These are phyloP conservation scores for Funneliformis caledonium DNA, from an alignment of 371 early-diverging fungal species.

Conservation along the genomic window DNA sequence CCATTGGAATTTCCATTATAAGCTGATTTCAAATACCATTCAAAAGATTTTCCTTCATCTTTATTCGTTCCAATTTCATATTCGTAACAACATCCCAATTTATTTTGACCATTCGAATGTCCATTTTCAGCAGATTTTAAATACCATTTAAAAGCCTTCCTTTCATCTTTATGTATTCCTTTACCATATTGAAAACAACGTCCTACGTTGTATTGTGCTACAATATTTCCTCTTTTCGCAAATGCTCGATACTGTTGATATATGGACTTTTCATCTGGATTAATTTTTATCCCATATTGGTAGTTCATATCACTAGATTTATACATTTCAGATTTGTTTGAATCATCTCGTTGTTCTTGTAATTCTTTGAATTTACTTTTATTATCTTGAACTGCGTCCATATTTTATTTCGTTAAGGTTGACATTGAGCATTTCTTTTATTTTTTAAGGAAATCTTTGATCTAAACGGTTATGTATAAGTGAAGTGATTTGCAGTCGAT, in stretches of 20 bases:
- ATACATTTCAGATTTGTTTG: no score
- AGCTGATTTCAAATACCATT: slow-evolving; percentile 55
- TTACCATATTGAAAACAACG: neutral
- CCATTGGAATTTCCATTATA: slow-evolving; percentile 55
- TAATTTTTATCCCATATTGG: neutral
- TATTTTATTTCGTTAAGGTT: no score
- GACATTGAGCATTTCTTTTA: no score
- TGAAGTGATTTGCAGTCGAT: no score
- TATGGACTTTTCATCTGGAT: neutral
- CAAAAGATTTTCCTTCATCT: slow-evolving; percentile 59
- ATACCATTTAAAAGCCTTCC: slow-evolving; percentile 4
- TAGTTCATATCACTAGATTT: no score
- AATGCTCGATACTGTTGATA: neutral
- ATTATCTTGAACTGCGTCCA: no score
- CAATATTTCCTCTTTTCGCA: neutral
- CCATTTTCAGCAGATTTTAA: slow-evolving; percentile 2
- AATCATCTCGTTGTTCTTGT: neutral
- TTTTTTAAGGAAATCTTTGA: no score
- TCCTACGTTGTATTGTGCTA: neutral
- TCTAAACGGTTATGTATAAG: no score
- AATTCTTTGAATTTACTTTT: no score
- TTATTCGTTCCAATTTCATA: slow-evolving; percentile 65
- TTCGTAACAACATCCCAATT: slow-evolving; percentile 72
- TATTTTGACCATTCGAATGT: slow-evolving; percentile 51
- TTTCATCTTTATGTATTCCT: neutral